Base-by-base conservation (phyloP, 176 grass and related monocot genomes). In the Aegilops umbellulata region DNA sequence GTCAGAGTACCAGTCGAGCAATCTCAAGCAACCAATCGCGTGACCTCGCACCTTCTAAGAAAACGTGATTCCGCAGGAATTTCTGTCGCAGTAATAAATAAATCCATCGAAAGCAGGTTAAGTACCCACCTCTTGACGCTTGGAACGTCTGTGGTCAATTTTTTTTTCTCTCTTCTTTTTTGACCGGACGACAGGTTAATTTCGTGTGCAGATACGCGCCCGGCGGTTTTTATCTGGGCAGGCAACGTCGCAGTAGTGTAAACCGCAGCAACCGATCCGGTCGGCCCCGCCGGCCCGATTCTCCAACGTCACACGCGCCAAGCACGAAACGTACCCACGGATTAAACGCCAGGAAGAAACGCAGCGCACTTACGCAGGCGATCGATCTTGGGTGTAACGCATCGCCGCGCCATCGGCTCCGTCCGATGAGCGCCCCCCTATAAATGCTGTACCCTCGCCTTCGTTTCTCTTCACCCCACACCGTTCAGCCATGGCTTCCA, bases 401-500 rank as follows among this genome's bases (percentile, higher is more conserved):
- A 27, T 46, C 51, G 16, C 24, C 8, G 9, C 9, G 53, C 68
- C 51, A 73, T 60, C 2, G 8, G 3, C 5, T 6, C 17, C 51
- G 51, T 30, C 44, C 30, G 82, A 39, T 3, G 46, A 80, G 15
- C 24, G 13, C 39, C 14, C 16, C 16, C n/a, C 84, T 72, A 90
- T 90, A 90, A 86, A 64, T 90, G 6, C 19, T 8, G 19, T 30
- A 0, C 39, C 53, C 41, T 36, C 4, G 24, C 23, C 41, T 42
- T 7, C 57, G 1, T 22, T 86, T 83, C 71, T 86, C 41, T 26
- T 36, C 88, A 86, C 19, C 22, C 62, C 63, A 3, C 6, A 26
- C 19, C 19, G 23, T 70, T 31, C 19, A 41, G 19, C 36, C 29
- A 87, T 90, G 89, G 58, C 79, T 57, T 64, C 31, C 80, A 66